Conservation (phyloP, 2,329 filamentous ascomycete genomes). For the Xylaria sp. region DNA sequence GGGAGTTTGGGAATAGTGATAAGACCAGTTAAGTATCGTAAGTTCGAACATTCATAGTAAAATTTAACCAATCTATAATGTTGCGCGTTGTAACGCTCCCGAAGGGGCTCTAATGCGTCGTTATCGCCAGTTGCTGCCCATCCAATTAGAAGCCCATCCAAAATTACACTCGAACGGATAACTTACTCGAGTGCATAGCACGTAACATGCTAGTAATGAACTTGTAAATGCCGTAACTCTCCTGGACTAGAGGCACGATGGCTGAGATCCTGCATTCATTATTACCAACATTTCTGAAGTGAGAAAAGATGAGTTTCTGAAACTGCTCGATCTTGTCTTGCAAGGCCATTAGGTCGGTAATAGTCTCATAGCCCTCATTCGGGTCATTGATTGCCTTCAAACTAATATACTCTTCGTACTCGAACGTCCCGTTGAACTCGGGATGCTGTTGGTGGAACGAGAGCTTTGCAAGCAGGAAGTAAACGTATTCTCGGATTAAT, state of each 20-base stretch:
- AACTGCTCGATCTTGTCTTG: conserved; percentile 99
- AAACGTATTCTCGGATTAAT: conserved; percentile 95
- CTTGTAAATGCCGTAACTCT: conserved; percentile 99
- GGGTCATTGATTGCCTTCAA: conserved; percentile 98
- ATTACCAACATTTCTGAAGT: conserved; percentile 90
- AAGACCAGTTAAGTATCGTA: conserved; percentile 93
- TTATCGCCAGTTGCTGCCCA: conserved; percentile 85
- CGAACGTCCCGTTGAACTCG: conserved; percentile 98
- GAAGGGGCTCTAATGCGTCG: conserved; percentile 88
- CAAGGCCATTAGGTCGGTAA: conserved; percentile 93
- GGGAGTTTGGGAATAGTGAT: conserved; percentile 97
- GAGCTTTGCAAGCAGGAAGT: conserved; percentile 92
- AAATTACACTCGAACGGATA: not conserved
- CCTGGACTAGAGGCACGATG: conserved; percentile 90
- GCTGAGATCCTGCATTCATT: conserved; percentile 98
- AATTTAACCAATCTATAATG: conserved; percentile 97
- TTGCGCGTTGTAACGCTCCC: conserved; percentile 91
- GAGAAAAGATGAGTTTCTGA: conserved; percentile 97
- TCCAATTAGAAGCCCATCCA: conserved; percentile 38
- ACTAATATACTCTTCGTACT: conserved; percentile 99
- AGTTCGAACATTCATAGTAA: conserved; percentile 98
- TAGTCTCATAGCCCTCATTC: conserved; percentile 97
- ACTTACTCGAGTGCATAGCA: conserved; percentile 93
- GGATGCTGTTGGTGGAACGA: conserved; percentile 97
- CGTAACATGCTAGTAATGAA: conserved; percentile 99